phyloP scores from a whole-genome alignment of 208 protist genomes.

The Acanthamoeba healyi region DNA sequence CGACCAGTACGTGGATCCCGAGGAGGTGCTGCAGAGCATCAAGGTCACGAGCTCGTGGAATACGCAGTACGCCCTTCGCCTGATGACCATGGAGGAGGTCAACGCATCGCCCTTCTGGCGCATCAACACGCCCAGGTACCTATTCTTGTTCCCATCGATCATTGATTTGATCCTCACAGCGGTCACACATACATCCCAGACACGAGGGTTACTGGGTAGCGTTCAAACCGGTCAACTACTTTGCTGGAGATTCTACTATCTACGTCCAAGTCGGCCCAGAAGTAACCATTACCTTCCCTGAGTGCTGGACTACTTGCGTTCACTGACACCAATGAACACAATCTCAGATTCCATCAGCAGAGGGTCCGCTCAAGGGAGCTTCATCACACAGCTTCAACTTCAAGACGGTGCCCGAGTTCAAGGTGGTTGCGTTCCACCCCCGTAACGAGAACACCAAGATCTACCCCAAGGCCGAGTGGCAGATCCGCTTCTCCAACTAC shows the following conservation, averaged over 20 bases:
- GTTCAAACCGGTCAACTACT: constrained; percentile 32
- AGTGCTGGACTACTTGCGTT: neutral
- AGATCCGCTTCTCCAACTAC: constrained; percentile 69
- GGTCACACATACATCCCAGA: neutral
- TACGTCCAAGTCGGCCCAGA: constrained; percentile 38
- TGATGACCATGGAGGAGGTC: constrained; percentile 71
- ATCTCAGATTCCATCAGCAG: constrained; percentile 35
- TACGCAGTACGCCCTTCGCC: neutral
- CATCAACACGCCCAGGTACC: constrained; percentile 67
- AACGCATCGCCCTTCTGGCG: constrained; percentile 66
- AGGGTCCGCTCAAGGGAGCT: constrained; percentile 25
- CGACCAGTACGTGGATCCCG: constrained; percentile 65
- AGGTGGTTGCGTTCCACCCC: constrained; percentile 51
- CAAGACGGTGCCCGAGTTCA: constrained; percentile 76
- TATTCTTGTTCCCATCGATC: neutral
- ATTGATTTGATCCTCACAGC: neutral
- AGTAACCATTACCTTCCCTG: neutral
- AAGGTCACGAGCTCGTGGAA: constrained; percentile 34
- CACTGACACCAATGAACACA: neutral
- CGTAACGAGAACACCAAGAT: constrained; percentile 60
- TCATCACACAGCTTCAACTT: neutral
- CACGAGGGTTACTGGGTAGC: constrained; percentile 75
- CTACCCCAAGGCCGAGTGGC: constrained; percentile 71
- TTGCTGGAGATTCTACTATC: constrained; percentile 14
- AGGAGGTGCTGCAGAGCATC: constrained; percentile 33